Evolutionary conservation across 108 stramenopile species (phyloP).

Genomic region (Parmales sp.): DNA sequence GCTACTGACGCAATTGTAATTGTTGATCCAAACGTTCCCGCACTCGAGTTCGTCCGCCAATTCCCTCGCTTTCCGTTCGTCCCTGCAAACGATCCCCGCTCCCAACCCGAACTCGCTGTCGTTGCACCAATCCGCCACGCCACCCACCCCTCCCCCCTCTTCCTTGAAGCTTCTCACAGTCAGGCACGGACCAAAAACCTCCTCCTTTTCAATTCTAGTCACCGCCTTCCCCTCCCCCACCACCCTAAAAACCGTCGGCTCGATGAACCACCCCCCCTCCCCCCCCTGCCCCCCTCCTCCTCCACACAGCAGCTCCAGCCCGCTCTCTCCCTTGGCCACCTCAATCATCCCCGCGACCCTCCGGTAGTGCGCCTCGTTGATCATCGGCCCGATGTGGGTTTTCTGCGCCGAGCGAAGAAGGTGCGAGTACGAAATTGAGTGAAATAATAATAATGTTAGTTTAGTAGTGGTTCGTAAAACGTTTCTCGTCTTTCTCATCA

Average conservation of each 20-base stretch:
- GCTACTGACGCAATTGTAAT: slow-evolving; percentile 13
- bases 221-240: slow-evolving; percentile 19
- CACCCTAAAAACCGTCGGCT: slow-evolving; percentile 18
- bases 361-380: slow-evolving; percentile 17
- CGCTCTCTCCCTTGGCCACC: slow-evolving; percentile 20
- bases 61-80: slow-evolving; percentile 9
- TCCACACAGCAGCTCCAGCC: slow-evolving; percentile 11
- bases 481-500: too few species aligned
- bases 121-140: slow-evolving; percentile 22
- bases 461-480: too few species aligned
- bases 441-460: neutral
- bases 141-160: slow-evolving; percentile 32
- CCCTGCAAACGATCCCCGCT: slow-evolving; percentile 22
- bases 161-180: slow-evolving; percentile 14
- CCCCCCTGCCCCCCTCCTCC: neutral
- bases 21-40: slow-evolving; percentile 42
- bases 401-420: slow-evolving; percentile 18
- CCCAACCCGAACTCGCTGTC: slow-evolving; percentile 29
- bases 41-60: slow-evolving; percentile 13
- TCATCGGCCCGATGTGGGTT: slow-evolving; percentile 25
- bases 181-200: slow-evolving; percentile 33
- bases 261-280: slow-evolving; percentile 6
- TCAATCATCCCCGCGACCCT: slow-evolving; percentile 20
- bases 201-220: slow-evolving; percentile 27
- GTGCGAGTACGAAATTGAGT: neutral